These are phyloP conservation scores for Allomyces arbusculus DNA, from an alignment of 192 early-diverging fungal species.

Conservation along the genomic window DNA sequence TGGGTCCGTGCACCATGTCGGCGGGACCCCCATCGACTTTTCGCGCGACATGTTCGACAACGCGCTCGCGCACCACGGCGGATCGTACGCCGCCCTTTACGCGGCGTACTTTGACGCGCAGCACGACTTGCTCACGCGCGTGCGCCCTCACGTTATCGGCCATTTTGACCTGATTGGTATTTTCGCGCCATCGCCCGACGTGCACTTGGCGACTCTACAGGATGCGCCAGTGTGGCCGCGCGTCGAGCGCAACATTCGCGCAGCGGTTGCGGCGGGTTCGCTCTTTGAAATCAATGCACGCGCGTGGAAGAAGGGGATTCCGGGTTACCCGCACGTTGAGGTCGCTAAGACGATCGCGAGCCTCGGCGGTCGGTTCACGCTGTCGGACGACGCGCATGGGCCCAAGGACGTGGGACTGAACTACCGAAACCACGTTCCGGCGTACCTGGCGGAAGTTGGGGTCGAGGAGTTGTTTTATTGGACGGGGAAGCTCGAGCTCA, in stretches of 20 bases:
- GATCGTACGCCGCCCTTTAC: conserved; percentile 33
- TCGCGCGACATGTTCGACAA: conserved; percentile 30
- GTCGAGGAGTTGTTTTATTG: conserved; percentile 26
- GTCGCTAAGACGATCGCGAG: conserved; percentile 24
- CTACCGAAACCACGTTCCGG: conserved; percentile 42
- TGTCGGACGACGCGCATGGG: conserved; percentile 89
- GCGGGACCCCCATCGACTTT: conserved; percentile 66
- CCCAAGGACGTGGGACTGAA: conserved; percentile 67
- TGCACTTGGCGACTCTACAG: conserved; percentile 9
- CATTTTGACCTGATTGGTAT: conserved; percentile 90
- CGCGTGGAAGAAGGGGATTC: conserved; percentile 75
- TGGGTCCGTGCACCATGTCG: conserved; percentile 81
- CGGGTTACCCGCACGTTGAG: conserved; percentile 7
- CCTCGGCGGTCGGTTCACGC: conserved; percentile 50
- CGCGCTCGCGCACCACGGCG: conserved; percentile 17
- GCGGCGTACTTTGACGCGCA: conserved; percentile 75
- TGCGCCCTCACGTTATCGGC: conserved; percentile 71
- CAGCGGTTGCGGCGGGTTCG: conserved; percentile 55
- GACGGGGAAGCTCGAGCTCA: neutral
- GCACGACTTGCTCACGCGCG: conserved; percentile 39
- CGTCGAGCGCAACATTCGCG: conserved; percentile 59
- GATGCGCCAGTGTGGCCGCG: conserved; percentile 19
- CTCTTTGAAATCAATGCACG: conserved; percentile 86
- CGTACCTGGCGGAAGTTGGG: conserved; percentile 49
- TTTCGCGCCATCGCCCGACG: conserved; percentile 35